Evolutionary conservation across 2,329 filamentous ascomycete genomes (phyloP).

Genomic region (Sarocladium strictum): DNA sequence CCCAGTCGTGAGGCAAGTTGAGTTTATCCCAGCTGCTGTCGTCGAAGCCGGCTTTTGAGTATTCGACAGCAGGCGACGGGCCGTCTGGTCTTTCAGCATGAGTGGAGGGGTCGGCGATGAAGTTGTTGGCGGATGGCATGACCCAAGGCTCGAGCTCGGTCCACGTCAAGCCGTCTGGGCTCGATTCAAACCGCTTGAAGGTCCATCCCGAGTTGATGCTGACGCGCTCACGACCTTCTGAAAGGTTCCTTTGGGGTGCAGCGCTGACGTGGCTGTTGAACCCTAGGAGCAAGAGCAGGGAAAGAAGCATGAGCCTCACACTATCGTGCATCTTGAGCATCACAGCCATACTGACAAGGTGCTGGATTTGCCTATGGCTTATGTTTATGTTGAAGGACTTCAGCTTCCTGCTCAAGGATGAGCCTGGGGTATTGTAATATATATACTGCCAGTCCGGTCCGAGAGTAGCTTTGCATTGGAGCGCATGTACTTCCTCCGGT

Average conservation of each 20-base stretch:
- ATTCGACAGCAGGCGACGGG: slow-evolving; percentile 24
- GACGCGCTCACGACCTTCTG: slow-evolving; percentile 19
- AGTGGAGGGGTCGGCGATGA: slow-evolving; percentile 24
- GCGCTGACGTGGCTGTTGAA: not conserved
- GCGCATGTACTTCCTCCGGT: not conserved
- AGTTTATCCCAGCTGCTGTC: slow-evolving; percentile 35
- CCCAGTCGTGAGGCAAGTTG: slow-evolving; percentile 43
- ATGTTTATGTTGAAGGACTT: not conserved
- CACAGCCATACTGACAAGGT: not conserved
- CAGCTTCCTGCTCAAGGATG: not conserved
- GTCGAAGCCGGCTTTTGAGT: slow-evolving; percentile 27
- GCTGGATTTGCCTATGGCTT: not conserved
- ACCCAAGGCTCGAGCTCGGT: slow-evolving; percentile 34
- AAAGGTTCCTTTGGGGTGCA: not conserved
- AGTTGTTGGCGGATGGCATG: slow-evolving; percentile 33
- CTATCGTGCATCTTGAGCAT: not conserved
- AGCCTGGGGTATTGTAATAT: not conserved
- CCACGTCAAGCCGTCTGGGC: slow-evolving; percentile 28
- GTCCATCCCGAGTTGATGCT: slow-evolving; percentile 31
- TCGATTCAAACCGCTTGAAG: slow-evolving; percentile 28
- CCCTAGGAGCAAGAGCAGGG: not conserved
- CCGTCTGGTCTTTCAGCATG: slow-evolving; percentile 24
- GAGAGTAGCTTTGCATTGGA: not conserved
- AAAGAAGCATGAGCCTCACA: not conserved
- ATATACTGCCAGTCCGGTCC: not conserved